Evolutionary conservation across 768 basidiomycete species (phyloP), one percentile per base, ranked within the genome.

Genomic region (Tricholoma hemisulphureum): DNA sequence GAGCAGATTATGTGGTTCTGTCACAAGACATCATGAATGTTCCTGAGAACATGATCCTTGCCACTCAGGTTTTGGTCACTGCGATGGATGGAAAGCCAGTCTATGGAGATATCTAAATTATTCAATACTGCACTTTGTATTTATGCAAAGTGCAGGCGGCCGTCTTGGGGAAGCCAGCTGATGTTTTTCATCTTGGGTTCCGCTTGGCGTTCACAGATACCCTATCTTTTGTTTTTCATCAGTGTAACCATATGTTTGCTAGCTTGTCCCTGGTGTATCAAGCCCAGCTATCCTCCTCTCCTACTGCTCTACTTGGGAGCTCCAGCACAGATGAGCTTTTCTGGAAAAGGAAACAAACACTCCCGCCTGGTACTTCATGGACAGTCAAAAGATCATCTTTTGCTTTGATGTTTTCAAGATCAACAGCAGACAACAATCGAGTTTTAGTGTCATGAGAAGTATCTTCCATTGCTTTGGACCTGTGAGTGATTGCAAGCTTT

Each of bases 1-100:
- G 81, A 28, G 95, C 93, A 6, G 95, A 98, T 71, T 91, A 87
- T 63, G 86, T 90, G n/a, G 76, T 97, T 14, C 79, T 95, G 58
- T 89, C 89, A 6, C 83, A 83, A 59, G 87, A 97, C 69, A 88
- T 96, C 61, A 89, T 95, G 87, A 73, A 73, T 13, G 71, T 93
- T 11, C 77, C 84, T 2, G 69, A 70, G 2, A 63, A 76, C 46
- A 75, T 84, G 46, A 86, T 97, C 31, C 77, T 95, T 26, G 65
- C 75, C 18, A 88, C 91, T 6, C 78, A 80, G 60, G 89, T 93
- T 37, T 69, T 83, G 18, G 83, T 85, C 6, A 95, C 93, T 24
- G 84, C 88, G 53, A 83, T 97, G 6, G 93, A 94, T 64, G 95
- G 94, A 26, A 61, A 71, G 58, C 60, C 69, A 21, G 76, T 80